A percentile compares a stretch with the other conserved stretches of the same genome.
phyloP scores from a whole-genome alignment of 352 stramenopile genomes.

The Pythium brachiatum region DNA sequence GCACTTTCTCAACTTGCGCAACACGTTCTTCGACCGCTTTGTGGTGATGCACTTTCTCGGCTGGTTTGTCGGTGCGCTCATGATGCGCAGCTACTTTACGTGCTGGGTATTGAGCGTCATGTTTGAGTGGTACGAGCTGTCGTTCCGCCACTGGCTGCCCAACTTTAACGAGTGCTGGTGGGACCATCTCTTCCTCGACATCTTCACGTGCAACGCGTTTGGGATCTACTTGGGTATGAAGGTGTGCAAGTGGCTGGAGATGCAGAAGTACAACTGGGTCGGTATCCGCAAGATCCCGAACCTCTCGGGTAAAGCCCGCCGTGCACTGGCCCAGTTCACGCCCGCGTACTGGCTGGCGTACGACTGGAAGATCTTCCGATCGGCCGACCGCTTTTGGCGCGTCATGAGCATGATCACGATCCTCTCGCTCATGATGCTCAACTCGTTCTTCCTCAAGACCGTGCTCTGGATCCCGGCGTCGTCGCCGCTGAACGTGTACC shows the following conservation, averaged over 20 bases:
- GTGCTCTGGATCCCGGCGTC: slow-evolving; percentile 88
- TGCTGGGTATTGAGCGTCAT: slow-evolving; percentile 82
- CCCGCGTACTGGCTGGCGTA: slow-evolving; percentile 90
- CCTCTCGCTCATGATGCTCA: slow-evolving; percentile 93
- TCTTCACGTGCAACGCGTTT: slow-evolving; percentile 92
- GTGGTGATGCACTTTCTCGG: slow-evolving; percentile 90
- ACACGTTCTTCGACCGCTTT: slow-evolving; percentile 85
- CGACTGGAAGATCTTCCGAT: slow-evolving; percentile 93
- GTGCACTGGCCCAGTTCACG: slow-evolving; percentile 87
- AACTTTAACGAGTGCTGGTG: slow-evolving; percentile 97
- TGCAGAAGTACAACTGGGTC: slow-evolving; percentile 89
- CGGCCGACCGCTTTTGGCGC: slow-evolving; percentile 87
- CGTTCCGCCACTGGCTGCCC: slow-evolving; percentile 89
- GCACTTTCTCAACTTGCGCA: slow-evolving; percentile 71
- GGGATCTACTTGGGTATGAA: slow-evolving; percentile 90
- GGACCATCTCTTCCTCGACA: slow-evolving; percentile 93
- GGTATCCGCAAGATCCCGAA: slow-evolving; percentile 85
- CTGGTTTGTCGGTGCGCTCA: slow-evolving; percentile 85
- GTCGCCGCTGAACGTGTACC: slow-evolving; percentile 79
- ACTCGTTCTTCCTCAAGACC: slow-evolving; percentile 96
- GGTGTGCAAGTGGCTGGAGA: slow-evolving; percentile 84
- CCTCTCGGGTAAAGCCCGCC: slow-evolving; percentile 73
- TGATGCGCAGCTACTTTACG: slow-evolving; percentile 83
- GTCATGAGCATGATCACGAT: slow-evolving; percentile 89
- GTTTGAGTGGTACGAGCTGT: slow-evolving; percentile 87